Base-by-base conservation (phyloP, 73 alveolate species). In the Diophrys sp. region DNA sequence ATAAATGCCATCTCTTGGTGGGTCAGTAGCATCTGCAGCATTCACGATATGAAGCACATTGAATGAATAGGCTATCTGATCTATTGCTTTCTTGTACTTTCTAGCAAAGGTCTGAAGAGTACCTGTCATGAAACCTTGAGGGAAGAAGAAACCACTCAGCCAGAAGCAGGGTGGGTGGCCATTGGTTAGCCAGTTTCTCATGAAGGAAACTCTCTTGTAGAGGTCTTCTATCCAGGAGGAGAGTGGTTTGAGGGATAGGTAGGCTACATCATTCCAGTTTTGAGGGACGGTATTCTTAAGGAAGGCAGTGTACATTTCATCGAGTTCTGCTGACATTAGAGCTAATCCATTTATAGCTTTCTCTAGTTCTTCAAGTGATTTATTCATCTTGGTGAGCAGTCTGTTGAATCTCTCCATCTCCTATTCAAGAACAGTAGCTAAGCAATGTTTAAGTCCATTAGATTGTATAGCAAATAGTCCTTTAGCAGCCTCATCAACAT, bases 211-310 rank as follows among this genome's bases (percentile, higher is more conserved):
- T 69, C 98, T 74, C 66, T 85, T 90, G 72, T 84, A 79, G 29
- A 94, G 82, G 73, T 92, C 98, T 54, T 86, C 86, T 74, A 92
- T 73, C 98, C 98, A 92, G 24, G 96, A 89, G 54, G 95, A 79
- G 33, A 92, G 70, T 18, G 98, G 98, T 54, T 92, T 92, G 54
- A 92, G 73, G 34, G 98, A 89, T 27, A 91, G 81, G 87, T 93
- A 93, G 53, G 94, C 88, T 31, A 88, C 89, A 25, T 74, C 82
- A 77, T 88, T 81, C 97, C 97, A 92, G 31, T 68, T 89, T 26
- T 87, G 80, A 27, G 97, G 97, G 0, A 92, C 93, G 67, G 68
- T 67, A 80, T 89, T 92, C 68, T 85, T 92, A 67, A 89, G 88
- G 62, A 92, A 75, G 26, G 92, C 76, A 66, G 87, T 73, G 57